Base-by-base conservation (phyloP, 257 asterid genomes). In the Paulownia fortunei region DNA sequence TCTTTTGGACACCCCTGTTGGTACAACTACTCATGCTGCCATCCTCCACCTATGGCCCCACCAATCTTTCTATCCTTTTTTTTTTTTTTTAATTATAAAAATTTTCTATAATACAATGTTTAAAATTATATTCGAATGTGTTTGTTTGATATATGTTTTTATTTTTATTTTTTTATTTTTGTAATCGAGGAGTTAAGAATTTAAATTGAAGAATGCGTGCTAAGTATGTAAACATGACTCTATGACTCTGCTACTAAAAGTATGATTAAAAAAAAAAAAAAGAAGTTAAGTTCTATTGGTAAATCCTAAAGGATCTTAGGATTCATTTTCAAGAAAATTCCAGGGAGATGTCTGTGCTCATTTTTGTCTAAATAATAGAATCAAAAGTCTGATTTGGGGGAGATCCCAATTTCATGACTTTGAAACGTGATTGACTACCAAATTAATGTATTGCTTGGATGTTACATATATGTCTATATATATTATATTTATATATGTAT, bases 1-100 rank as follows among this genome's bases (percentile, higher is more conserved):
- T 87, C 87, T 74, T 52, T 72, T 52, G 74, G 82, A 73, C 87
- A 60, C 54, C 65, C 79, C 67, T 66, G 15, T 78, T 54, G 81
- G 59, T 79, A 69, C 78, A 84, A 79, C 85, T 74, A 70, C 87
- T 76, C 82, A 56, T 79, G 82, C 83, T 79, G 21, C 66, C 76
- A 32, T 60, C 39, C 70, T 64, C 84, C 34, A 6, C 52, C 27
- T 72, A 32, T 72, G 84, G 90, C 84, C 84, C 73, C 26, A 36
- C 65, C 23, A 0, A 5, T 37, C 5, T n/a, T 24, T 32, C 9
- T 36, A 37, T 4, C 44, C 23, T 42, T 8, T 62, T 61, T 60
- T 44, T 16, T 76, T 66, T 37, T 52, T 62, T 15, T 5, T 26
- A 27, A 46, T 34, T 15, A 12, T 8, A 15, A 12, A 60, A 24